Evolutionary conservation across 2,329 filamentous ascomycete species (phyloP), one percentile per base, ranked within the genome.

Genomic region (Diplodia sapinea): DNA sequence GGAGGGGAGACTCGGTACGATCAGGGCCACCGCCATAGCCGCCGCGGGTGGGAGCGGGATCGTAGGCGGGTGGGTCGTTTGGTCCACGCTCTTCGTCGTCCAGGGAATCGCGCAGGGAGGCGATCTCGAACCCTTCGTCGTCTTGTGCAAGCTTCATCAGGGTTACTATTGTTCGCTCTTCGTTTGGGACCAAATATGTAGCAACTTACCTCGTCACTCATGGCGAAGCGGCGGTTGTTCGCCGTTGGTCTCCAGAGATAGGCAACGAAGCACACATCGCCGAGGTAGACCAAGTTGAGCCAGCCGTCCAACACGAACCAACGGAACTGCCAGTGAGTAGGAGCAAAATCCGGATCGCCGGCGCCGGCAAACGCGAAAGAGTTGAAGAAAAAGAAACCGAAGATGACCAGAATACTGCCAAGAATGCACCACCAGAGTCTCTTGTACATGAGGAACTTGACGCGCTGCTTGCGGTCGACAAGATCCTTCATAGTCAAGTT

Each of bases 351-450:
- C 0, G 92, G 92, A 71, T 94, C 91, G 57, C 87, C 87, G 57
- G 89, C 88, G 13, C 93, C 94, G 59, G 94, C 94, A 77, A 99
- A 97, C 0, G 92, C 93, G 80, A 97, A 93, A 73, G 92, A 96
- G 84, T 97, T 98, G 83, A 98, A 89, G 84, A 99, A 98, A 85
- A 99, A 97, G 83, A 99, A 99, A 68, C 86, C 93, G 74, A 99
- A 99, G 73, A 98, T 97, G 73, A 98, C 92, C 59, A 98, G 82
- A 76, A 99, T 96, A 77, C 91, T 96, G 70, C 88, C 84, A 55
- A 99, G 85, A 69, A 99, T 97, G 78, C 93, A 94, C 94, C 94
- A 99, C 94, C 96, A 99, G 15, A 99, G 88, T 79, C 96, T 96
- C 82, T 91, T 94, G 82, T 98, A 99, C 96, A 99, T 99, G 80